Evolutionary conservation across 495 filamentous ascomycete species (phyloP).

Genomic region (Staphylotrichum tortipilum): DNA sequence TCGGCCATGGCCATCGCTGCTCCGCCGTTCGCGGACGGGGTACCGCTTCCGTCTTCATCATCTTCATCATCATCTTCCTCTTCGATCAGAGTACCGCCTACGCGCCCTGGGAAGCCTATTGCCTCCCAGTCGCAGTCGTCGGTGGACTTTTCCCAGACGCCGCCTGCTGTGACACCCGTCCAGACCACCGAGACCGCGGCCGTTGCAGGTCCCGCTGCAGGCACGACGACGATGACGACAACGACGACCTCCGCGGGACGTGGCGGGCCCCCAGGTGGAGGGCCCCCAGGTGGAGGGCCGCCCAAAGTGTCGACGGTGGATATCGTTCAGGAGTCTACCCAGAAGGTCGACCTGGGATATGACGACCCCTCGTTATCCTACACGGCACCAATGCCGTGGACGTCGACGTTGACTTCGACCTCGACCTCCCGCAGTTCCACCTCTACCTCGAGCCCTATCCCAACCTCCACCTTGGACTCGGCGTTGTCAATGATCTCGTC

Average conservation of each 20-base stretch:
- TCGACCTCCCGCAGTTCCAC: too few relatives aligned
- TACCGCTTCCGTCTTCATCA: too few relatives aligned
- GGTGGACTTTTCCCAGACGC: background rate
- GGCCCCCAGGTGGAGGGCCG: background rate
- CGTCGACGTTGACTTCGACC: too few relatives aligned
- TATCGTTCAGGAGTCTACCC: background rate
- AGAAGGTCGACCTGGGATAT: slow-evolving; percentile 4
- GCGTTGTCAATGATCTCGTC: too few relatives aligned
- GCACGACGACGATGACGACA: background rate
- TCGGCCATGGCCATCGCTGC: too few relatives aligned
- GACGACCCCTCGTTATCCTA: background rate
- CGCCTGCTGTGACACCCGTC: background rate
- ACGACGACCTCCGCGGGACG: too few relatives aligned
- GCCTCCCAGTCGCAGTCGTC: background rate
- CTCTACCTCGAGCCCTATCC: too few relatives aligned
- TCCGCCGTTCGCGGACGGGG: too few relatives aligned
- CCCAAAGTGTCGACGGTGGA: background rate
- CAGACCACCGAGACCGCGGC: too few relatives aligned
- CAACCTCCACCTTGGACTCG: too few relatives aligned
- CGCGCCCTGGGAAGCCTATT: background rate
- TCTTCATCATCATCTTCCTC: background rate
- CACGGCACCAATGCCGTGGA: too few relatives aligned
- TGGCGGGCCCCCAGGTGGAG: slow-evolving; percentile 4
- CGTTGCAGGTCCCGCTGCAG: background rate
- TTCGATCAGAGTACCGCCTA: background rate